Evolutionary conservation across 78 protist genomes (phyloP), one percentile per base, ranked within the genome.

Genomic region (Dictyostelium purpureum): DNA sequence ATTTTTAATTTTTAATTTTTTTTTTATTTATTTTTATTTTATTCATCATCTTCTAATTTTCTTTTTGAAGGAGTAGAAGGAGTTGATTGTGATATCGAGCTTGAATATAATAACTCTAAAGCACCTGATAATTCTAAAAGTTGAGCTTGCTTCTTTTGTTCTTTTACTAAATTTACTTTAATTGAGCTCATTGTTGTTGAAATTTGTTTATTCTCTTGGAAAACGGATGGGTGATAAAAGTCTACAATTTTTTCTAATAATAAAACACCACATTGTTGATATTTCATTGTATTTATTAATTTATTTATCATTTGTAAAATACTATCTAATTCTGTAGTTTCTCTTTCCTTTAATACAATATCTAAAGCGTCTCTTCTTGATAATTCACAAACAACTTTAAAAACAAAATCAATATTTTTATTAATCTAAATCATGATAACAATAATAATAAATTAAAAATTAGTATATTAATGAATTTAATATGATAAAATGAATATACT

Each of bases 311-410:
- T 73, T 24, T 73, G 69, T 28, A 85, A 45, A 24, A 85, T 14
- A 28, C 24, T 14, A 5, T 18, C 65, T 16, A 85, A 42, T 21
- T 28, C 40, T n/a, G 7, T n/a, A 11, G 28, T 40, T 18, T 85
- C 81, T 56, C 91, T 52, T 28, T 57, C 70, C 71, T 73, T 45
- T 42, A 85, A 61, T 9, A 70, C 73, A 5, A 21, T 47, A 43
- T 73, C 78, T 24, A 85, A 43, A 14, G 91, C 91, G 6, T 85
- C 81, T 66, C 91, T 71, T 85, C 91, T 85, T 19, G 65, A 56
- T 11, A 85, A 59, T 56, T 85, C 91, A 45, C 70, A 85, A 59
- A 85, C 81, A n/a, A 85, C 91, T 33, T 35, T 51, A 38, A 54
- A 54, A 42, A 85, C 6, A 10, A 85, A n/a, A 85, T 85, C 91